Conservation (phyloP, 768 basidiomycete genomes). For the Strobilomyces echinocephalus region DNA sequence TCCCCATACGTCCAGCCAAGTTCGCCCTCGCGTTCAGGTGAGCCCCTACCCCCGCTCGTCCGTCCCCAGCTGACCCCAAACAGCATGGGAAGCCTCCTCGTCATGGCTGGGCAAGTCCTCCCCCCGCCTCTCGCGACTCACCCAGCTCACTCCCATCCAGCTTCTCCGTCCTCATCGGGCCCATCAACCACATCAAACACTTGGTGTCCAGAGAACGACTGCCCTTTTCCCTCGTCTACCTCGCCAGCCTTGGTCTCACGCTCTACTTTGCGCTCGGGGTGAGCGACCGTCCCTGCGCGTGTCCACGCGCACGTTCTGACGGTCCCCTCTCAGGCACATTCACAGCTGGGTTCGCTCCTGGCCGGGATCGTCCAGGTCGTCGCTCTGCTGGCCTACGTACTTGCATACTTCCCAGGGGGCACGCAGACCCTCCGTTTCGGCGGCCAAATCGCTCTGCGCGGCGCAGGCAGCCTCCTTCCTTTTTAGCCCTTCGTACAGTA, state of each 20-base stretch:
- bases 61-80: background rate
- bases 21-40: slow-evolving; percentile 88
- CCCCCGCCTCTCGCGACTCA: background rate
- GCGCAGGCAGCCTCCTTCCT: slow-evolving; percentile 79
- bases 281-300: slow-evolving; percentile 1
- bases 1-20: slow-evolving; percentile 77
- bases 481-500: slow-evolving; percentile 39
- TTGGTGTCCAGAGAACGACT: slow-evolving; percentile 75
- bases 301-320: background rate
- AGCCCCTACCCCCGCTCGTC: background rate
- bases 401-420: slow-evolving; percentile 95
- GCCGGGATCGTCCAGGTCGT: slow-evolving; percentile 80
- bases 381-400: slow-evolving; percentile 81
- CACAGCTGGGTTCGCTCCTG: slow-evolving; percentile 82
- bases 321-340: slow-evolving; percentile 51
- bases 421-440: slow-evolving; percentile 77
- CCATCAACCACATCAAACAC: slow-evolving; percentile 89
- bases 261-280: slow-evolving; percentile 91
- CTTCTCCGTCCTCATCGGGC: slow-evolving; percentile 83
- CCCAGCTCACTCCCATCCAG: slow-evolving; percentile 30
- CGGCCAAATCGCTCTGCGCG: slow-evolving; percentile 73
- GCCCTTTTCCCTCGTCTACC: slow-evolving; percentile 80
- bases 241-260: slow-evolving; percentile 78
- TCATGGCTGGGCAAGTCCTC: slow-evolving; percentile 84
- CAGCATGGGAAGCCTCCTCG: slow-evolving; percentile 79